These are phyloP conservation scores for Sclerotinia borealis DNA, from an alignment of 2,329 filamentous ascomycete species.

Conservation along the genomic window DNA sequence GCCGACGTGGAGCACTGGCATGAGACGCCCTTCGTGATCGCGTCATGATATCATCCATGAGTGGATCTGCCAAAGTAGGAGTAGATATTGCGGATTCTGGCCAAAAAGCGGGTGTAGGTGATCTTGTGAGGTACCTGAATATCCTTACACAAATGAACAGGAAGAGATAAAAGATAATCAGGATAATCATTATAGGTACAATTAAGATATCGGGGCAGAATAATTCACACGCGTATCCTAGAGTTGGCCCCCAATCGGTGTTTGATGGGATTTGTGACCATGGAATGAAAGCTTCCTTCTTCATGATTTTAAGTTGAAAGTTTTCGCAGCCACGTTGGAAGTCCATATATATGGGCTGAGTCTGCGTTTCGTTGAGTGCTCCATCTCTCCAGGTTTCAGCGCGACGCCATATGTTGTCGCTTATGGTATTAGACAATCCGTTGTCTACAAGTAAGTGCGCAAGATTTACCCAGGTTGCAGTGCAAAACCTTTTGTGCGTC, in stretches of 20 bases:
- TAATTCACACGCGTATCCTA: not conserved
- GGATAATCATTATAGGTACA: not conserved
- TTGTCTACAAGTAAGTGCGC: conserved; percentile 5
- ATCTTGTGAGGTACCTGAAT: not conserved
- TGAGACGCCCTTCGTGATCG: not conserved
- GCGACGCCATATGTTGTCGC: conserved; percentile 3
- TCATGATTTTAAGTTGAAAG: not conserved
- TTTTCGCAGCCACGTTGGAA: not conserved
- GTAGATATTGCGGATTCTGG: not conserved
- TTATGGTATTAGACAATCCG: not conserved
- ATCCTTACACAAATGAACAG: not conserved
- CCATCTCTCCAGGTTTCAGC: not conserved
- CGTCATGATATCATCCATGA: not conserved
- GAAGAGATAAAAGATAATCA: not conserved
- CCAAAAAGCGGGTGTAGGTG: not conserved
- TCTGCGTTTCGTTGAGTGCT: too few species aligned
- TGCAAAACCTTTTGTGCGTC: not conserved
- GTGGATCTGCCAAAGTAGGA: not conserved
- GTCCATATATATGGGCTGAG: not conserved
- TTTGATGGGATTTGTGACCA: not conserved
- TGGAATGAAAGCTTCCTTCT: not conserved
- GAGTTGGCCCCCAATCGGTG: not conserved
- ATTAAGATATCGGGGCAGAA: conserved; percentile 6
- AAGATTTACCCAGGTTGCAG: conserved; percentile 8
- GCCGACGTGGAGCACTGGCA: not conserved